Evolutionary conservation across 2,329 filamentous ascomycete genomes (phyloP), one percentile per base, ranked within the genome.

Genomic region (Pyrenophora seminiperda): DNA sequence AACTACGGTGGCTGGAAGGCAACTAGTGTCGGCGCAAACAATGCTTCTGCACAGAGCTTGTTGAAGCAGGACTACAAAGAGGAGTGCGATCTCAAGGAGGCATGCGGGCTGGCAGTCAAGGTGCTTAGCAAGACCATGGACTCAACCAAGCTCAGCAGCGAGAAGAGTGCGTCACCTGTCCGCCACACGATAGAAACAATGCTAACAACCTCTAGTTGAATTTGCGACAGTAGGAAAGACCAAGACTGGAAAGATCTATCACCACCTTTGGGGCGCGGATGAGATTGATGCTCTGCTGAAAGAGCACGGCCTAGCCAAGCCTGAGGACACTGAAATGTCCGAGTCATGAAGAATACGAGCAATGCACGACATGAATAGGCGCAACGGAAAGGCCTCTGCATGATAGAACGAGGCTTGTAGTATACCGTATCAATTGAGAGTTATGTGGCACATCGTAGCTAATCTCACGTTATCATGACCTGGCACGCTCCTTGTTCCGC

Each of bases 91-190:
- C 76, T 99, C 71, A 90, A 96, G 79, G 94, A 99, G 79, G 94
- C 95, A 4, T 99, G 94, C 74, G 91, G 89, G 46, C 88, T 97
- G 82, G 94, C 94, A 9, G 94, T 99, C 74, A 99, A 99, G 83
- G 94, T 99, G 58, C 79, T 99, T 61, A 97, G 94, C 83, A 99
- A 99, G 86, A 99, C 94, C 5, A 99, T 99, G 95, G 94, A 99
- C 75, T 96, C 92, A 47, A 97, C 93, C 46, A 99, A 97, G 82
- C 79, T 99, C 72, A 97, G 91, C 81, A 96, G 91, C 72, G 94
- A 99, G 83, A 99, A 99, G 85, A 96, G 92, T 96, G 79, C 76
- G 90, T 81, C 36, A 17, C 7, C n/a, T 2, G 33, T 19, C 14
- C 9, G 11, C 17, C 37, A n/a, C 9, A 10, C 14, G 22, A 30